These are phyloP conservation scores for Xylaria curta DNA, from an alignment of 495 filamentous ascomycete genomes.

Conservation along the genomic window DNA sequence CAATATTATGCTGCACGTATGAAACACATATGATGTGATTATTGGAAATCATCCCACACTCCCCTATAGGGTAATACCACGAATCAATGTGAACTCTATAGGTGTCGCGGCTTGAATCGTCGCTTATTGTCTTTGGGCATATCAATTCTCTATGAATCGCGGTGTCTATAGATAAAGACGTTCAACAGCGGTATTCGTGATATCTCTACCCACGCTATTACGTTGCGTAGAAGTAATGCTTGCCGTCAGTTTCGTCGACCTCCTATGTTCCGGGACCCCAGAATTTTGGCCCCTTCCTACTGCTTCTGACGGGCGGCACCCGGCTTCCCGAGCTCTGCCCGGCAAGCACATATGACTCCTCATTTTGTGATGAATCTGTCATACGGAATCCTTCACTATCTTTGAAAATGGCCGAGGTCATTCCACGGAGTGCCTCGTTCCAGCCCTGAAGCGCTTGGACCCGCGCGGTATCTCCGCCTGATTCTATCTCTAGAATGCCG, in stretches of 20 bases:
- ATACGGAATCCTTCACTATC: slow-evolving; percentile 72
- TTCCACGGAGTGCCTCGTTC: slow-evolving; percentile 67
- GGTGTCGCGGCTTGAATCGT: not conserved
- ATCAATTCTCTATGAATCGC: slow-evolving; percentile 15
- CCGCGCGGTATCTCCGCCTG: slow-evolving; percentile 74
- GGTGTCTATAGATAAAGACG: slow-evolving; percentile 10
- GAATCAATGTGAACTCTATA: not conserved
- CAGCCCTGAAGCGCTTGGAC: slow-evolving; percentile 75
- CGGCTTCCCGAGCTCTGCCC: slow-evolving; percentile 4
- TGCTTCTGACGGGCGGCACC: not conserved
- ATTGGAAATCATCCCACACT: not conserved
- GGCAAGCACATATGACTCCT: slow-evolving; percentile 1
- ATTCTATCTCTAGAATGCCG: slow-evolving; percentile 82
- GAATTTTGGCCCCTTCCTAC: not conserved
- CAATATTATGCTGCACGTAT: not conserved
- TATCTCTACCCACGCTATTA: not conserved
- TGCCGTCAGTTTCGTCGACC: not conserved
- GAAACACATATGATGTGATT: not conserved
- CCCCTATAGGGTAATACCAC: not conserved
- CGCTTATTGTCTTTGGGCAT: slow-evolving; percentile 9
- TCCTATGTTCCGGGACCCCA: not conserved
- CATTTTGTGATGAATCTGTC: slow-evolving; percentile 22
- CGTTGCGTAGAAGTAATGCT: not conserved
- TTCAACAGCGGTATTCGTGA: not conserved
- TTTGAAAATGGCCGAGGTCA: slow-evolving; percentile 71